Conservation (phyloP, 257 asterid species). For the Leptodermis oblonga region DNA sequence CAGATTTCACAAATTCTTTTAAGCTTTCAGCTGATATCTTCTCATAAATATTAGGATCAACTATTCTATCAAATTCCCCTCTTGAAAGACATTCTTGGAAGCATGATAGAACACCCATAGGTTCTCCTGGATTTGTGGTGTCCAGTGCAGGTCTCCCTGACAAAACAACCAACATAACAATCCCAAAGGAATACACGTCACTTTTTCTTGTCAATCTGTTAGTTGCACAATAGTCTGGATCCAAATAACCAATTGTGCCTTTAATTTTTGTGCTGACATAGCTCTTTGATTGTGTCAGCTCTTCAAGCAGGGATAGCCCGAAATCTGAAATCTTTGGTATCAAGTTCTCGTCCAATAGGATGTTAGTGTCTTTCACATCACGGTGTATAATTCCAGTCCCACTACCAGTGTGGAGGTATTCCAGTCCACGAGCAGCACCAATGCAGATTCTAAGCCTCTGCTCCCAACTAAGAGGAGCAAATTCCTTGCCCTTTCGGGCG, state of each 20-base stretch:
- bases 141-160: constrained; percentile 8
- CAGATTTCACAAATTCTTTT: not conserved
- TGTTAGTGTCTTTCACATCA: constrained; percentile 14
- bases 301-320: constrained; percentile 4
- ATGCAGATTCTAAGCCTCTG: constrained; percentile 16
- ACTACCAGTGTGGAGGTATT: constrained; percentile 15
- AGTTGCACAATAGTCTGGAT: constrained; percentile 6
- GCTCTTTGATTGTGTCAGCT: not conserved
- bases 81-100: not conserved
- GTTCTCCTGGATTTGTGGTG: not conserved
- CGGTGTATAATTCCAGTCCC: constrained; percentile 4
- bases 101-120: not conserved
- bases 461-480: constrained; percentile 7
- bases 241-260: constrained; percentile 10
- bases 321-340: constrained; percentile 12
- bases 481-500: not conserved
- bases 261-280: constrained; percentile 8
- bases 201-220: not conserved
- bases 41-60: constrained; percentile 1
- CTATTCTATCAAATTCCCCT: not conserved
- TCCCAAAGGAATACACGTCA: constrained; percentile 19
- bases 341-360: not conserved
- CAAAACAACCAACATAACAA: constrained; percentile 13
- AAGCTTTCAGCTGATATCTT: constrained; percentile 1
- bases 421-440: constrained; percentile 20